Conservation (phyloP, 2,329 filamentous ascomycete species). For the Ophiostoma novo-ulmi region DNA sequence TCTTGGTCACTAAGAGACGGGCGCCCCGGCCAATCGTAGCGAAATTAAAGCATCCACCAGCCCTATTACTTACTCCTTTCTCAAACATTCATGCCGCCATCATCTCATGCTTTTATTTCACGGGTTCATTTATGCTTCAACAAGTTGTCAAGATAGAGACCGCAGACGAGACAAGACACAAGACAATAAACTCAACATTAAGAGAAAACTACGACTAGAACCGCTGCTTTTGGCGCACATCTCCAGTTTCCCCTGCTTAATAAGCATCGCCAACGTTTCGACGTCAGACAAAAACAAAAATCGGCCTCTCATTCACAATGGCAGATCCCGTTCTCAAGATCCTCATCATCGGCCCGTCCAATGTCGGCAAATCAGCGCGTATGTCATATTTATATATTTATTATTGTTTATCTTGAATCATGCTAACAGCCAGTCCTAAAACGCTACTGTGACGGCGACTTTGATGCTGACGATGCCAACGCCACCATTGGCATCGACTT, state of each 20-base stretch:
- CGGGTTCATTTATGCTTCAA: background rate
- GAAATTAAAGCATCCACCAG: conserved; percentile 10
- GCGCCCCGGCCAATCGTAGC: background rate
- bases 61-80: background rate
- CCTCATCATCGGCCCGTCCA: conserved; percentile 51
- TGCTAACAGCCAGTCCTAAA: conserved; percentile 42
- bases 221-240: too few species aligned
- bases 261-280: background rate
- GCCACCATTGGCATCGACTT: conserved; percentile 56
- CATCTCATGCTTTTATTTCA: background rate
- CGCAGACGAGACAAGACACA: background rate
- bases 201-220: background rate
- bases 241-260: background rate
- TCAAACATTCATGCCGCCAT: background rate
- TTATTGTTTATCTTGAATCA: conserved; percentile 9
- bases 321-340: conserved; percentile 48
- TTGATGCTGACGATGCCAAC: conserved; percentile 50
- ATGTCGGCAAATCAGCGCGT: conserved; percentile 53
- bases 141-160: background rate
- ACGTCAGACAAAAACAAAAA: background rate
- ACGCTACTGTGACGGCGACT: conserved; percentile 54
- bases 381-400: conserved; percentile 30
- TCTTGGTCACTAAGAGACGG: background rate
- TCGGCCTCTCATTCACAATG: conserved; percentile 19
- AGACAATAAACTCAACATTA: background rate